A percentile compares a stretch with the other conserved stretches of the same genome.
Evolutionary conservation across 202 grass and related monocot species (phyloP).

Genomic region (Alloteropsis angusta): DNA sequence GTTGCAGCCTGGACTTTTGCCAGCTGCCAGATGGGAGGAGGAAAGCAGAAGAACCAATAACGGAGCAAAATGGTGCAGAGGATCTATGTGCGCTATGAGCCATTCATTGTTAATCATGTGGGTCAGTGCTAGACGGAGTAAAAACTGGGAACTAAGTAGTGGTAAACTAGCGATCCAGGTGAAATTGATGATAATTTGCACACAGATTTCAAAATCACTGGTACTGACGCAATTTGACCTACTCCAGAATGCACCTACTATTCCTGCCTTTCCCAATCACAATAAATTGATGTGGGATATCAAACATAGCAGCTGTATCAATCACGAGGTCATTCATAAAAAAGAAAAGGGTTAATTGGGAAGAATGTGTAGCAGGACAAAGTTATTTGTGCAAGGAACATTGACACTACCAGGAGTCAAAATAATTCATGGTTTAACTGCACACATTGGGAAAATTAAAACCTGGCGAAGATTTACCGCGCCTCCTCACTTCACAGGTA

Average conservation of each 20-base stretch:
- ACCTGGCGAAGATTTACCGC: too few species aligned
- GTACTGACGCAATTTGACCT: not conserved
- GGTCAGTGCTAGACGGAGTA: not conserved
- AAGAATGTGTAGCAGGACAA: not conserved
- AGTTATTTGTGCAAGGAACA: not conserved
- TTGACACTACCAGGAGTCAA: not conserved
- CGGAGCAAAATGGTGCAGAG: not conserved
- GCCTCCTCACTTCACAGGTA: too few species aligned
- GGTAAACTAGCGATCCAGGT: not conserved
- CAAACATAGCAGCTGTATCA: not conserved
- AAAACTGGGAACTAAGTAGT: not conserved
- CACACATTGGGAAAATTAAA: not conserved
- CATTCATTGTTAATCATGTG: not conserved
- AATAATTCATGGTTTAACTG: not conserved
- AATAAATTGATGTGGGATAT: not conserved
- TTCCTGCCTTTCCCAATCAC: not conserved
- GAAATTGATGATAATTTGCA: not conserved
- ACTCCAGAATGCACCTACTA: not conserved
- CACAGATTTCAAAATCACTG: not conserved
- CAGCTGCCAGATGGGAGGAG: not conserved
- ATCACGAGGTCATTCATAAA: not conserved
- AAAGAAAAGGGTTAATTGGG: not conserved
- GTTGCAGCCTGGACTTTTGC: not conserved
- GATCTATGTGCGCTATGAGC: not conserved
- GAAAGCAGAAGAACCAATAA: not conserved